A percentile compares a stretch with the other conserved stretches of the same genome.
Conservation (phyloP, 805 yeast genomes). For the Yamadazyma ubonensis region DNA sequence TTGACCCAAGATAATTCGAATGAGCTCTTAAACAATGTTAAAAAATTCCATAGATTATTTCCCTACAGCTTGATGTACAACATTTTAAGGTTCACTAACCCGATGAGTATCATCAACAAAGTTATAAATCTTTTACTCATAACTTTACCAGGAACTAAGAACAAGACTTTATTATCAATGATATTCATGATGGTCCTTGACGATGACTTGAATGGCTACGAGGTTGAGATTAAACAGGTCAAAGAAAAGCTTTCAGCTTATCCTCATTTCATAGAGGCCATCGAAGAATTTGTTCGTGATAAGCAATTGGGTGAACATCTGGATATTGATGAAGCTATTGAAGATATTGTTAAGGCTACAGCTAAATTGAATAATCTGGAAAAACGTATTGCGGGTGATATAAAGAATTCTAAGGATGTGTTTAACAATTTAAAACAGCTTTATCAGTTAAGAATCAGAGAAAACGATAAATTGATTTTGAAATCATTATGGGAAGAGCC, state of each 20-base stretch:
- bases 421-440: conserved; percentile 54
- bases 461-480: conserved; percentile 72
- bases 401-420: not conserved
- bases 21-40: conserved; percentile 69
- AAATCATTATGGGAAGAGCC: conserved; percentile 84
- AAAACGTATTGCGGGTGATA: not conserved
- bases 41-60: conserved; percentile 69
- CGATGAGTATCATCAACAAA: conserved; percentile 76
- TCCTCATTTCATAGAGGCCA: conserved; percentile 24
- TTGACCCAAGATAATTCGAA: conserved; percentile 79
- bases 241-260: conserved; percentile 29
- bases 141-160: conserved; percentile 30
- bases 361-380: not conserved
- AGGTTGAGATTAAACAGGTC: conserved; percentile 30
- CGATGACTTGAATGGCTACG: conserved; percentile 18
- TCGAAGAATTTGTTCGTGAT: conserved; percentile 24
- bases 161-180: conserved; percentile 57
- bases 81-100: conserved; percentile 80
- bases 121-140: conserved; percentile 78
- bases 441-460: conserved; percentile 61
- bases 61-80: conserved; percentile 80
- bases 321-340: conserved; percentile 11
- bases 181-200: conserved; percentile 56
- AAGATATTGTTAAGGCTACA: conserved; percentile 1
- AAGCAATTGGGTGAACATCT: conserved; percentile 6